Evolutionary conservation across 306 rosid genomes (phyloP).

Genomic region (Mucuna pruriens): DNA sequence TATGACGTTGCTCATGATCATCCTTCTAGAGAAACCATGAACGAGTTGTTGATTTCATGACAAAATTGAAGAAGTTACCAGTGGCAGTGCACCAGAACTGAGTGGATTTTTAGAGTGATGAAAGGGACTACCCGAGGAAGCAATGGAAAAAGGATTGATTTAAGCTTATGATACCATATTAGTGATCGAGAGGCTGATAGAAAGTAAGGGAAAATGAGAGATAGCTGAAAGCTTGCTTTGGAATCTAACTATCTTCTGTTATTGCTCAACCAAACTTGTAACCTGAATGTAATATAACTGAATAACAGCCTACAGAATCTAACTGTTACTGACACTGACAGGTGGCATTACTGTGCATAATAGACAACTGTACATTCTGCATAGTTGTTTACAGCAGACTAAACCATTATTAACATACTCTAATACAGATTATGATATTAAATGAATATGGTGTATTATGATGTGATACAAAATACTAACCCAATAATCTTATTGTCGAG

Average conservation of each 20-base stretch:
- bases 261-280: background rate
- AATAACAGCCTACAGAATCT: too few species aligned
- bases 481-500: too few species aligned
- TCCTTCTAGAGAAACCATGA: too few species aligned
- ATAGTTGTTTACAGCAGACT: too few species aligned
- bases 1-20: background rate
- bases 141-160: background rate
- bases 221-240: background rate
- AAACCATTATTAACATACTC: too few species aligned
- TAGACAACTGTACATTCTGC: too few species aligned
- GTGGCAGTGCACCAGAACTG: background rate
- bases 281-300: background rate
- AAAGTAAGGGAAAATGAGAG: background rate
- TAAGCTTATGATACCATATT: background rate
- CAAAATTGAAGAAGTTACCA: background rate
- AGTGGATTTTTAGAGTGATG: background rate
- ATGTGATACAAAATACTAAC: too few species aligned
- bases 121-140: background rate
- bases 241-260: background rate
- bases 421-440: too few species aligned
- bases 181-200: background rate
- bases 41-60: background rate
- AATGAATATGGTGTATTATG: too few species aligned
- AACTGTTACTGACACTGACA: too few species aligned
- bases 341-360: too few species aligned